These are phyloP conservation scores for Aspergillus novofumigatus DNA, from an alignment of 2,329 filamentous ascomycete genomes.

Conservation along the genomic window DNA sequence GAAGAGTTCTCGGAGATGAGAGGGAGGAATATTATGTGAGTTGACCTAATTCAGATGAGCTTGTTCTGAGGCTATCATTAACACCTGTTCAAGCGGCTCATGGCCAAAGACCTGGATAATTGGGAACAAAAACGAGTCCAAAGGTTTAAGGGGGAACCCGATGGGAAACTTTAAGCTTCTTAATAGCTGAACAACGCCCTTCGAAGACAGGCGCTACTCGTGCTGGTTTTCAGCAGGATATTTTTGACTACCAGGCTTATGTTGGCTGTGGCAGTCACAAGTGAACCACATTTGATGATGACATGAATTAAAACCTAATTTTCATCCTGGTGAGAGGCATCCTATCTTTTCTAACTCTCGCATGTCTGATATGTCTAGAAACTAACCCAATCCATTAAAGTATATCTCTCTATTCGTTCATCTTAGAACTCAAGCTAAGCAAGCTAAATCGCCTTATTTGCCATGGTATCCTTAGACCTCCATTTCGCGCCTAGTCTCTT, in stretches of 20 bases:
- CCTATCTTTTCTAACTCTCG: background rate
- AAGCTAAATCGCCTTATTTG: background rate
- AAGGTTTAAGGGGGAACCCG: constrained; percentile 81
- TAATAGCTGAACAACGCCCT: background rate
- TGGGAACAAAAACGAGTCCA: constrained; percentile 97
- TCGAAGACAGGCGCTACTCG: background rate
- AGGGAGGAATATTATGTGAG: constrained; percentile 47
- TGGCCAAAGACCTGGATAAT: constrained; percentile 85
- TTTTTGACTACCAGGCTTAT: background rate
- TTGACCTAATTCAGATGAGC: background rate
- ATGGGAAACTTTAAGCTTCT: constrained; percentile 64
- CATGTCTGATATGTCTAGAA: background rate
- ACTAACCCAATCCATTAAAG: background rate
- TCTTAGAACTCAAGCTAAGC: background rate
- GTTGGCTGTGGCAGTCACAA: background rate
- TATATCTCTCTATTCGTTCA: background rate
- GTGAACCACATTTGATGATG: background rate
- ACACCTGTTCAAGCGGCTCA: constrained; percentile 57
- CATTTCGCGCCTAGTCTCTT: background rate
- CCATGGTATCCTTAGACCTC: background rate
- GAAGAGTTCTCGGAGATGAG: constrained; percentile 40
- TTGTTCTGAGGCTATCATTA: constrained; percentile 7
- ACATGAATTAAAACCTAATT: background rate
- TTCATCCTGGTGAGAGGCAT: background rate
- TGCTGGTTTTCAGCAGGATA: background rate